These are phyloP conservation scores for Trypanosoma cruzi DNA, from an alignment of 208 protist species.

Conservation along the genomic window DNA sequence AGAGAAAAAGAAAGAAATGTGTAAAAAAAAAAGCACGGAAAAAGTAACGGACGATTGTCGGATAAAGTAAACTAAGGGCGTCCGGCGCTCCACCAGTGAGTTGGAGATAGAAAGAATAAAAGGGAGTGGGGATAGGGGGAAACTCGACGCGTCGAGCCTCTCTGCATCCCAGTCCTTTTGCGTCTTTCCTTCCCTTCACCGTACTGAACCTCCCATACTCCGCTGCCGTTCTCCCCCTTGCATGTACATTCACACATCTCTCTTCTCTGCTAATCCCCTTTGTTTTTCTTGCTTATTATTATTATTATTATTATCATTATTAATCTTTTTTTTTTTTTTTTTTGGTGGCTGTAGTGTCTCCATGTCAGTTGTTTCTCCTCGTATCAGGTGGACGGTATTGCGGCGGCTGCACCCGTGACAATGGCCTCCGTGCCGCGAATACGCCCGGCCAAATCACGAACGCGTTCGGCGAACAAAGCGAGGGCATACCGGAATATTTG, in stretches of 20 bases:
- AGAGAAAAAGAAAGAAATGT: background rate
- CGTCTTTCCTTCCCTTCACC: background rate
- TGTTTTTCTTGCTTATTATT: background rate
- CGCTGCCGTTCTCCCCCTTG: background rate
- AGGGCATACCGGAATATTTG: slow-evolving; percentile 79
- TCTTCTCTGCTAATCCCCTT: slow-evolving; percentile 1
- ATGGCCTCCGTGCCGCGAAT: slow-evolving; percentile 80
- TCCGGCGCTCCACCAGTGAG: background rate
- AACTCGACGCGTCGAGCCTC: too few relatives aligned
- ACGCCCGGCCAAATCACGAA: slow-evolving; percentile 57
- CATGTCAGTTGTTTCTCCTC: slow-evolving; percentile 7
- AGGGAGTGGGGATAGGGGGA: background rate
- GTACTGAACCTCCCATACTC: background rate
- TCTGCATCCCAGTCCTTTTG: background rate
- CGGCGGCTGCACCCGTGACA: slow-evolving; percentile 24
- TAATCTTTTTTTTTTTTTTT: slow-evolving; percentile 6
- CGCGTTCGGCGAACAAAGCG: slow-evolving; percentile 75
- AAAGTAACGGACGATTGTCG: background rate
- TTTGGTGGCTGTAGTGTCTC: background rate
- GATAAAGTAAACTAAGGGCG: background rate
- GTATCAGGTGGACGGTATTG: background rate
- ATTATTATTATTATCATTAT: too few relatives aligned
- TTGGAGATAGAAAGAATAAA: background rate
- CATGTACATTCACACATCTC: background rate
- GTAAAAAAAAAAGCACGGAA: background rate